Conservation (phyloP, 305 asterid genomes). For the Solanum chacoense region DNA sequence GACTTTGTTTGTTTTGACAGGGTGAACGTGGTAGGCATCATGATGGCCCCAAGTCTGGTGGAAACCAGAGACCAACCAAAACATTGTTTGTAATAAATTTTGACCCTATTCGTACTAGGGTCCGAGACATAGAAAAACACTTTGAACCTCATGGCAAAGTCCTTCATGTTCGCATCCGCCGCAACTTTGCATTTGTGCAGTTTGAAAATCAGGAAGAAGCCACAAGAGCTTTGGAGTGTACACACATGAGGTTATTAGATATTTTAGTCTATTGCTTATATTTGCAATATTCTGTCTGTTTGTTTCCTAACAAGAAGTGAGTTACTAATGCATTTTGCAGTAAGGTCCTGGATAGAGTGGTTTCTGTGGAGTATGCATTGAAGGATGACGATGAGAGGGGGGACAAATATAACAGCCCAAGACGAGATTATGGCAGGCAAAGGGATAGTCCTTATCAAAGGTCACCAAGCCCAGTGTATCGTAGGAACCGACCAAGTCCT, state of each 20-base stretch:
- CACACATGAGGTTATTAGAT: slow-evolving; percentile 62
- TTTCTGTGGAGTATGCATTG: slow-evolving; percentile 86
- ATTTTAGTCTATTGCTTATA: background rate
- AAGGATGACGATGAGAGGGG: slow-evolving; percentile 85
- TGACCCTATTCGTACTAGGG: slow-evolving; percentile 63
- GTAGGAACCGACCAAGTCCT: slow-evolving; percentile 39
- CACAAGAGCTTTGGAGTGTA: slow-evolving; percentile 76
- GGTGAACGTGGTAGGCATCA: slow-evolving; percentile 86
- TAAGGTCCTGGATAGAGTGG: slow-evolving; percentile 70
- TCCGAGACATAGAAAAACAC: slow-evolving; percentile 65
- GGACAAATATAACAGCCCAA: slow-evolving; percentile 44
- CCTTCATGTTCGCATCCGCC: slow-evolving; percentile 68
- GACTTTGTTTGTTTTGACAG: slow-evolving; percentile 19
- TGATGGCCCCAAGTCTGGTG: slow-evolving; percentile 41
- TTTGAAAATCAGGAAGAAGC: slow-evolving; percentile 90
- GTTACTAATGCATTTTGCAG: slow-evolving; percentile 24
- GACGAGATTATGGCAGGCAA: slow-evolving; percentile 29
- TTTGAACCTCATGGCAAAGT: slow-evolving; percentile 85
- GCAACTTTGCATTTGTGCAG: slow-evolving; percentile 90
- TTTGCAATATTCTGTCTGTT: background rate
- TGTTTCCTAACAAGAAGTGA: background rate
- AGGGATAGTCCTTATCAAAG: slow-evolving; percentile 30
- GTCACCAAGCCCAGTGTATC: slow-evolving; percentile 34
- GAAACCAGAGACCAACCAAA: slow-evolving; percentile 67
- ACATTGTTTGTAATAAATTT: slow-evolving; percentile 85